phyloP scores from a whole-genome alignment of 2,329 filamentous ascomycete genomes.

The Whalleya microplaca region DNA sequence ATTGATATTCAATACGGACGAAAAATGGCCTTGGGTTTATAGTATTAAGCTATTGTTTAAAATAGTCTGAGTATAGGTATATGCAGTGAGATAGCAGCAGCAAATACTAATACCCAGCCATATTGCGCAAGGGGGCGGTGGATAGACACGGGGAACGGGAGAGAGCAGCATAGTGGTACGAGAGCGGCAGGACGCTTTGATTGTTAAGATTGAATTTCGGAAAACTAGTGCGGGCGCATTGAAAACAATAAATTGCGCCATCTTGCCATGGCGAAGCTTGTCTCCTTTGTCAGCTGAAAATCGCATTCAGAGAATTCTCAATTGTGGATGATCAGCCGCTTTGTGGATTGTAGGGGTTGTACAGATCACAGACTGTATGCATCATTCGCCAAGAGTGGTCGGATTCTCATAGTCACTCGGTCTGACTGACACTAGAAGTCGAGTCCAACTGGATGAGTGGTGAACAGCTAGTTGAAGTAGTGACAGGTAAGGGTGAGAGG shows the following conservation, averaged over 20 bases:
- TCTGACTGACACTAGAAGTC: neutral
- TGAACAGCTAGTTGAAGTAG: neutral
- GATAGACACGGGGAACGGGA: too few species aligned
- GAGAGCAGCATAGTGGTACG: neutral
- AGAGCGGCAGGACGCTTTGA: constrained; percentile 13
- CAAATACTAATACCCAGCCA: neutral
- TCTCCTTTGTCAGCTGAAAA: constrained; percentile 14
- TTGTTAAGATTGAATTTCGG: constrained; percentile 22
- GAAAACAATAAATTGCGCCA: constrained; percentile 29
- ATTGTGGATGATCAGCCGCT: neutral
- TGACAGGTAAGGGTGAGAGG: neutral
- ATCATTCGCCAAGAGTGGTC: neutral
- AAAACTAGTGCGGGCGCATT: constrained; percentile 19
- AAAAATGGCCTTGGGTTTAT: too few species aligned
- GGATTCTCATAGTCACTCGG: neutral
- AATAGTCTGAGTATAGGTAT: too few species aligned
- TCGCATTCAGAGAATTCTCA: constrained; percentile 8
- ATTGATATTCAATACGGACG: too few species aligned
- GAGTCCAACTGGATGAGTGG: neutral
- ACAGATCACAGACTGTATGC: too few species aligned
- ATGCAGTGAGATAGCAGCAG: too few species aligned
- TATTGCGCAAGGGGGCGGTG: constrained; percentile 4
- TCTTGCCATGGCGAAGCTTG: constrained; percentile 11
- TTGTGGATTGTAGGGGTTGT: constrained; percentile 9
- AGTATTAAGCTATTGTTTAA: too few species aligned